Evolutionary conservation across 1,139 yeast genomes (phyloP), one percentile per base, ranked within the genome.

Genomic region (Candida neerlandica): DNA sequence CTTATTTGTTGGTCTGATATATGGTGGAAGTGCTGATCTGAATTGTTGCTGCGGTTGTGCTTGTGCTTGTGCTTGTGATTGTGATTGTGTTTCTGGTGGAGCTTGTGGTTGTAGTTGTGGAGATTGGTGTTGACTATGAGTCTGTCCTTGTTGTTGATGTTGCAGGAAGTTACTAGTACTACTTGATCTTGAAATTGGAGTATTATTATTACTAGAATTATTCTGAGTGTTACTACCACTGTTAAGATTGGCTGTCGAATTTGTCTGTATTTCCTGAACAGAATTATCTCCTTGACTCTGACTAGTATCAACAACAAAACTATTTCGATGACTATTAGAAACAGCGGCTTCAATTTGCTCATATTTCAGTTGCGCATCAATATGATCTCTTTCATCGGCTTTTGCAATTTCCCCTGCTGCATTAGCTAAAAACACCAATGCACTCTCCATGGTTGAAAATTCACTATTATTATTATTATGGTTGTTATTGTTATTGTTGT

Each of bases 401-500:
- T 79, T 75, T 4, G 91, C 88, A 26, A 85, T 83, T 4, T 81
- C 77, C 0, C 91, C 92, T 0, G 92, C 92, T 0, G 90, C 89
- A 54, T 84, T 84, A 3, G 94, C 92, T 30, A 87, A 65, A 60
- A 84, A 86, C 27, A 82, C 86, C 53, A 87, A 70, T 0, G 92
- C 89, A 11, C 85, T 86, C 59, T 82, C 87, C 77, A 74, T 73
- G 59, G 85, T 81, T 5, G 86, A 64, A 45, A 69, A 67, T 49
- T 66, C 68, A 30, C 55, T 53, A 18, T 47, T 45, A 39, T 5
- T 46, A 50, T 27, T 15, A 29, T 14, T 44, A 33, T 3, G 30
- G 33, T 5, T 19, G 32, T 40, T 11, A n/a, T 2, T 12, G 7
- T n/a, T 18, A 41, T 26, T 26, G n/a, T n/a, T n/a, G 39, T 35